Base-by-base conservation (phyloP, 2,329 filamentous ascomycete species). In the Mycocentrospora acerina region DNA sequence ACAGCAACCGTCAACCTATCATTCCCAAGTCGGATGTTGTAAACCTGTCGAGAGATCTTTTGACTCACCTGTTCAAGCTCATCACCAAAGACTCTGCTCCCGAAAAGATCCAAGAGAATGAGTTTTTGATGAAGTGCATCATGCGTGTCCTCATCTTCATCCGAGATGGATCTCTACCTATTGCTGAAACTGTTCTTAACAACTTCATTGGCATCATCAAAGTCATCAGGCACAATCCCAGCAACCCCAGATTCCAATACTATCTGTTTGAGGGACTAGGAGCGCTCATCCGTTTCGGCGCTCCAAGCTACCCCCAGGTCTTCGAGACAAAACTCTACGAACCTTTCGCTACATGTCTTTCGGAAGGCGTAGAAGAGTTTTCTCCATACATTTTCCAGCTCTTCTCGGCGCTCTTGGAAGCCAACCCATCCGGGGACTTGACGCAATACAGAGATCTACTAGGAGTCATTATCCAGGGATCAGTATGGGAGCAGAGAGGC, bases 161-260 rank as follows among this genome's bases (percentile, higher is more conserved):
- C 67, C 88, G 86, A 63, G 90, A 95, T 32, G 86, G 83, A 18
- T 81, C 91, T 11, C 70, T 83, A 2, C 78, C 83, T 1, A 82
- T 93, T 32, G 77, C 85, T 5, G 88, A 95, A 53, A 80, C 78
- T 51, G 81, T 95, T n/a, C 73, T 97, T 36, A 79, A 81, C 35
- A 90, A 94, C 65, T 79, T 98, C 42, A 82, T 95, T 60, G 85
- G 80, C 45, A 96, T 98, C 57, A 95, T 90, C 32, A 86, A 86
- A 58, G 84, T 95, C 53, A 97, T 97, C 68, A 86, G 90, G 62
- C 81, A 86, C 55, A 98, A 98, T 68, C 93, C 93, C 1, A 96
- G 90, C 72, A 98, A 98, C 69, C 93, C 93, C 2, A 82, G 89
- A 10, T 98, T 98, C 72, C 96, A 96, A 71, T 98, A 98, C 74